Evolutionary conservation across 805 yeast genomes (phyloP), one percentile per base, ranked within the genome.

Genomic region (Hanseniaspora taiwanica): DNA sequence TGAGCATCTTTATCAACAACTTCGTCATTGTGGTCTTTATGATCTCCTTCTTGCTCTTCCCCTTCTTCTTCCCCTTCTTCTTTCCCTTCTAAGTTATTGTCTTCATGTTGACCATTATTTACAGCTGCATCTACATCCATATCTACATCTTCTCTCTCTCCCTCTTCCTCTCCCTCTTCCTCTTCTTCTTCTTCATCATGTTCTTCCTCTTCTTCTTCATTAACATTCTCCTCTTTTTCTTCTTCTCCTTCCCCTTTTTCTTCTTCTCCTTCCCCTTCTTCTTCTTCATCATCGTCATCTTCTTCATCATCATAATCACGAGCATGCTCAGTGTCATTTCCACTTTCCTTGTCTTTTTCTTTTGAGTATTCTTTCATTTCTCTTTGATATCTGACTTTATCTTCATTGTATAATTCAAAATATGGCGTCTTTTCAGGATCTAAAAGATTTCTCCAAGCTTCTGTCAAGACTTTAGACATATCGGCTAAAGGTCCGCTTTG

Each of bases 371-470:
- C 72, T 39, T 64, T 72, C 78, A 84, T 75, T 52, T 85, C 94
- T 38, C 66, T 69, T 40, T 74, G 73, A 54, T 84, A 86, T 54
- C 94, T 71, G 42, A 71, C 71, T 51, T 79, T 75, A 49, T 84
- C 96, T 39, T 79, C 81, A 52, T 78, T 87, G 54, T 79, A 85
- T 39, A 81, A 59, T 42, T 80, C 77, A 51, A 75, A 76, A 56
- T 74, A 87, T 2, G 87, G 86, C 47, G 73, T 74, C 42, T 82
- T 72, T 8, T 71, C 82, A 21, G 76, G 81, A 29, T 76, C 80
- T 42, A 68, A 72, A 49, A 87, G 66, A 39, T 64, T 66, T 52
- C 82, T 82, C 96, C 96, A 87, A 3, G 80, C 78, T 46, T 83
- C 95, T 1, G 94, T 76, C 64, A 87, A 65, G 13, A 80, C 79